Evolutionary conservation across 2,329 filamentous ascomycete species (phyloP).

Genomic region (Byssochlamys sp.): DNA sequence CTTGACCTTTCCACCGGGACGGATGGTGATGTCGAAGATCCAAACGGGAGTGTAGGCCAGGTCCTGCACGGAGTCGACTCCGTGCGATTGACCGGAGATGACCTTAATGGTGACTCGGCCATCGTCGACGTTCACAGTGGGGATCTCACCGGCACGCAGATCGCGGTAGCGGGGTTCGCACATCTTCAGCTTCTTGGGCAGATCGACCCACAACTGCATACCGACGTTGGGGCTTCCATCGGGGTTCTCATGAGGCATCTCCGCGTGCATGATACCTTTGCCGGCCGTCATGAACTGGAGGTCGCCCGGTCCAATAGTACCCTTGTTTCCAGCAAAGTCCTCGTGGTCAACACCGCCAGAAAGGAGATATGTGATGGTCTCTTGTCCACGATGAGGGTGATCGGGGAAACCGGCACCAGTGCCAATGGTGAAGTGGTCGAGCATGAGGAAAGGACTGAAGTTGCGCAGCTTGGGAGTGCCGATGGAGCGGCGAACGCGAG

Average conservation of each 20-base stretch:
- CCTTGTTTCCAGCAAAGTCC: conserved; percentile 77
- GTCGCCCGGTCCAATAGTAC: conserved; percentile 77
- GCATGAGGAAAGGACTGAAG: conserved; percentile 89
- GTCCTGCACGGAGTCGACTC: conserved; percentile 77
- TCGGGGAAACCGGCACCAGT: conserved; percentile 83
- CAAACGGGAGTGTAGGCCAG: conserved; percentile 96
- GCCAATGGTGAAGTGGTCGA: conserved; percentile 78
- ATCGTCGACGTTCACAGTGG: conserved; percentile 58
- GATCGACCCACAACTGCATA: conserved; percentile 90
- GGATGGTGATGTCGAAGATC: conserved; percentile 73
- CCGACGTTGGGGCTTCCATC: conserved; percentile 73
- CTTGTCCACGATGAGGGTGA: conserved; percentile 73
- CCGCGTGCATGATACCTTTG: conserved; percentile 81
- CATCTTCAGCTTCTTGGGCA: conserved; percentile 69
- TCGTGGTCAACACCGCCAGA: conserved; percentile 79
- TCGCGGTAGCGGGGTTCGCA: conserved; percentile 92
- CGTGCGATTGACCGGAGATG: conserved; percentile 75
- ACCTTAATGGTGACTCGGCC: conserved; percentile 74
- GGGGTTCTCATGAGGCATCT: conserved; percentile 75
- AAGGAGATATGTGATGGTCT: conserved; percentile 86
- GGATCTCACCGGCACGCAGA: conserved; percentile 68
- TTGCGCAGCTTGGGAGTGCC: conserved; percentile 74
- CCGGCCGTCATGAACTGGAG: conserved; percentile 97
- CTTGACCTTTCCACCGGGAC: conserved; percentile 65
- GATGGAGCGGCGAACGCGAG: conserved; percentile 75